phyloP scores from a whole-genome alignment of 1,284 basidiomycete species.

The Austroboletus niveus region DNA sequence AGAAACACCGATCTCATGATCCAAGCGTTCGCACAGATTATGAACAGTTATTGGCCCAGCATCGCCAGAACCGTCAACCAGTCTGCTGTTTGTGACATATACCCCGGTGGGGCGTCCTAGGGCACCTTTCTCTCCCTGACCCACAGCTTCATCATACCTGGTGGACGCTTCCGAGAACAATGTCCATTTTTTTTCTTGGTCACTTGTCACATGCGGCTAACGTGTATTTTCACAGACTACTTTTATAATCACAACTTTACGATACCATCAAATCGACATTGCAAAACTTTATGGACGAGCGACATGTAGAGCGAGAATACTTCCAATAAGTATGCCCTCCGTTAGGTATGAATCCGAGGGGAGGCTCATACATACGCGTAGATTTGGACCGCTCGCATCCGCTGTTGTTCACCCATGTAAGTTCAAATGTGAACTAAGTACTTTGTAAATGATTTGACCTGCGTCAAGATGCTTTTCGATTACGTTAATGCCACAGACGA shows the following conservation, averaged over 20 bases:
- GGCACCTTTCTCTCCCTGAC: slow-evolving; percentile 87
- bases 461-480: neutral
- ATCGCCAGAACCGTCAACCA: slow-evolving; percentile 76
- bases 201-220: slow-evolving; percentile 9
- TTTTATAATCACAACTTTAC: slow-evolving; percentile 75
- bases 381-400: slow-evolving; percentile 90
- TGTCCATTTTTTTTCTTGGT: slow-evolving; percentile 38
- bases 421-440: slow-evolving; percentile 21
- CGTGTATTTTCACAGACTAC: slow-evolving; percentile 47
- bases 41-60: slow-evolving; percentile 81
- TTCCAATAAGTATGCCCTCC: no score
- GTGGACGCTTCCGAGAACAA: slow-evolving; percentile 70
- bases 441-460: no score
- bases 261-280: slow-evolving; percentile 74
- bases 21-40: slow-evolving; percentile 71
- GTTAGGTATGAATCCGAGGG: no score
- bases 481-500: slow-evolving; percentile 46
- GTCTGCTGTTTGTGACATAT: slow-evolving; percentile 60
- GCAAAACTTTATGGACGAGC: slow-evolving; percentile 91
- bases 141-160: slow-evolving; percentile 87
- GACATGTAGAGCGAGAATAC: slow-evolving; percentile 53
- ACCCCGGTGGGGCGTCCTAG: slow-evolving; percentile 57
- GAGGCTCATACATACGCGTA: slow-evolving; percentile 30
- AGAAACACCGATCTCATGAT: slow-evolving; percentile 57
- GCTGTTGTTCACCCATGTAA: slow-evolving; percentile 77